phyloP scores from a whole-genome alignment of 148 eudicot species.

The Heliamphora exappendiculata region DNA sequence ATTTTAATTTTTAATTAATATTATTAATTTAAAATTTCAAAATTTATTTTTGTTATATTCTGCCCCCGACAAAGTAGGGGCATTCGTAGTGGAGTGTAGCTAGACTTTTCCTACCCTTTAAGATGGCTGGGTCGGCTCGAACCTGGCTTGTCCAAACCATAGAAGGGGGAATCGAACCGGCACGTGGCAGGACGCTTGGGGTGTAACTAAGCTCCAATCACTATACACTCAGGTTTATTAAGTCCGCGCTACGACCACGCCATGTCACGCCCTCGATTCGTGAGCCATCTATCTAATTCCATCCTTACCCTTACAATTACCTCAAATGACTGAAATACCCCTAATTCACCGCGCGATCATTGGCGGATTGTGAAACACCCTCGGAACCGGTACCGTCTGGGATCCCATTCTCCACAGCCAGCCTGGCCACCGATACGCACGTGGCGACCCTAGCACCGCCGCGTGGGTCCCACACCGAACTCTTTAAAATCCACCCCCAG shows the following conservation, averaged over 20 bases:
- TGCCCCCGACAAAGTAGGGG: too few relatives aligned
- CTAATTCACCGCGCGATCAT: background rate
- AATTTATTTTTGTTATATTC: too few relatives aligned
- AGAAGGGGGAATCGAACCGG: background rate
- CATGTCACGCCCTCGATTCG: background rate
- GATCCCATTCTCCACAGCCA: background rate
- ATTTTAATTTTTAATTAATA: too few relatives aligned
- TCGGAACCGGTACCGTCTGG: background rate
- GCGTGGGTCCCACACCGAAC: slow-evolving; percentile 24
- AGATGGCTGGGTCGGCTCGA: background rate
- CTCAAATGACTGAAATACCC: background rate
- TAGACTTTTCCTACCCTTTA: too few relatives aligned
- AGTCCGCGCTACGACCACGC: background rate
- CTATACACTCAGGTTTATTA: background rate
- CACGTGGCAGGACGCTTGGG: background rate
- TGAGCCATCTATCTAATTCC: background rate
- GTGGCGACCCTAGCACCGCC: slow-evolving; percentile 1
- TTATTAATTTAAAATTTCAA: too few relatives aligned
- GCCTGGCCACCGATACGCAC: background rate
- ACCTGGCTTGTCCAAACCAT: background rate
- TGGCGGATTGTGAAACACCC: background rate
- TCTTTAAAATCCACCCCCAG: slow-evolving; percentile 25
- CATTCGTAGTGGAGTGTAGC: too few relatives aligned
- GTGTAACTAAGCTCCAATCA: background rate
- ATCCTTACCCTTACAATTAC: background rate